A percentile compares a stretch with the other conserved stretches of the same genome.
These are phyloP conservation scores for Cystoisospora suis DNA, from an alignment of 169 alveolate genomes.

Conservation along the genomic window DNA sequence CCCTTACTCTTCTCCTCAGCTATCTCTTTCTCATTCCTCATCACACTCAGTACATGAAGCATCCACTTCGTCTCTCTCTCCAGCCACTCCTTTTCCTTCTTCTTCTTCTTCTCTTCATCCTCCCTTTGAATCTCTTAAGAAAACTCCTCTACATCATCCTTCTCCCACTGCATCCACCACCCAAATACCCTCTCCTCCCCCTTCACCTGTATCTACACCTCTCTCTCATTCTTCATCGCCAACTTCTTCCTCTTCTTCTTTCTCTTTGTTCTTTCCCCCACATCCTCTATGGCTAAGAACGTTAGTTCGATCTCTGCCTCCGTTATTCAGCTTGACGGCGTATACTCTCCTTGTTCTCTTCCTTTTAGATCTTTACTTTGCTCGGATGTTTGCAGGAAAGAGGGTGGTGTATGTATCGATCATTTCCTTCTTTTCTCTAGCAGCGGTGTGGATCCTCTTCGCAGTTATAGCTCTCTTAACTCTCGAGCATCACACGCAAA, in stretches of 20 bases:
- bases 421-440: neutral
- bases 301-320: neutral
- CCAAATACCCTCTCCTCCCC: neutral
- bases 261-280: neutral
- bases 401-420: neutral
- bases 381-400: neutral
- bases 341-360: constrained; percentile 12
- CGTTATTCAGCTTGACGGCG: constrained; percentile 9
- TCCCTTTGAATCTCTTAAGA: neutral
- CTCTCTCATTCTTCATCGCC: neutral
- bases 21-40: neutral
- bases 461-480: neutral
- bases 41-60: too few relatives aligned
- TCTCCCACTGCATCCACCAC: neutral
- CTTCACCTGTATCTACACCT: neutral
- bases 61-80: neutral
- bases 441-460: neutral
- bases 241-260: neutral
- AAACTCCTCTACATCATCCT: neutral
- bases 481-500: neutral
- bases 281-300: neutral
- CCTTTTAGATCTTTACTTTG: neutral
- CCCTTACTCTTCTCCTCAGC: neutral
- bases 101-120: neutral
- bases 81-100: neutral